Evolutionary conservation across 1,284 basidiomycete genomes (phyloP), one percentile per base, ranked within the genome.

Genomic region (Papiliotrema fonsecae): DNA sequence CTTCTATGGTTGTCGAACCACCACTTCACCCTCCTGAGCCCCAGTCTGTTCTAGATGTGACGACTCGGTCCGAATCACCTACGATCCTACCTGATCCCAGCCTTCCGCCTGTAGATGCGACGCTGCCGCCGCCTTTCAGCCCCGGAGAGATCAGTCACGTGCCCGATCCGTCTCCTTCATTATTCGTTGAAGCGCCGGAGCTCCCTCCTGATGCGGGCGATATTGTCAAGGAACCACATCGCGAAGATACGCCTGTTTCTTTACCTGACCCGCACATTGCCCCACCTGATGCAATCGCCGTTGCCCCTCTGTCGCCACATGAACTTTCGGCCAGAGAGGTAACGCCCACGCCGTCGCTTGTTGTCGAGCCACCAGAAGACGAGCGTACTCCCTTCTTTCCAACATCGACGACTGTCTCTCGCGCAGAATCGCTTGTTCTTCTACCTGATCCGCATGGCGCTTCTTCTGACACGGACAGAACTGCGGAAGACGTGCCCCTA

Each of bases 41-140:
- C 11, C 28, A 31, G 5, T 19, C 42, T 13, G 42, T 44, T 3
- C n/a, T 31, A 5, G 31, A 13, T 5, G 18, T 18, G 9, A 19
- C n/a, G 4, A 4, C 13, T 4, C 27, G 28, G 10, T 3, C 27
- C 10, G 42, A 49, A 24, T 32, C 42, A 22, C 53, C 57, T 3
- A 50, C 47, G 13, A 30, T 45, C 13, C 22, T 58, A 14, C 57
- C 57, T 14, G 57, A 54, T 37, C 57, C 51, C 9, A 14, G 24
- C 2, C 25, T 47, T 14, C 51, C 53, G 10, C 53, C 56, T 13
- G 37, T 43, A 4, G 53, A 53, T 30, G 26, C 56, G 11, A 49
- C 49, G n/a, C 22, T 58, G 2, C 34, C 49, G n/a, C 42, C 49
- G 13, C 56, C 56, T 16, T 19, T 42, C 25, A 42, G 40, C 30